A percentile compares a stretch with the other conserved stretches of the same genome.
Conservation (phyloP, 495 filamentous ascomycete species). For the Corynascus novoguineensis region DNA sequence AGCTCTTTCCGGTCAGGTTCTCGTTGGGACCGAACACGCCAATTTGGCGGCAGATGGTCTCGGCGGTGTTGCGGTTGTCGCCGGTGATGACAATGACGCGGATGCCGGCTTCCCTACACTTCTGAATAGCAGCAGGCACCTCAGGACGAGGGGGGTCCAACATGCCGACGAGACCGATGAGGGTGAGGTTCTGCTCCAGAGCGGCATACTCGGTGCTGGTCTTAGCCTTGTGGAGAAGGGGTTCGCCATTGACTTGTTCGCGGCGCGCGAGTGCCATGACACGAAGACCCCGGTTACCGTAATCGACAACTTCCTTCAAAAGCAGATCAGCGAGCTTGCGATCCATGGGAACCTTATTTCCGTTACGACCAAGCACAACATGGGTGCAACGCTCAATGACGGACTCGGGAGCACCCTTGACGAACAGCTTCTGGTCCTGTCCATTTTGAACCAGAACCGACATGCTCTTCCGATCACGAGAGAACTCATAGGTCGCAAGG, state of each 20-base stretch:
- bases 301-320: slow-evolving; percentile 73
- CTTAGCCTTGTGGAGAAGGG: slow-evolving; percentile 66
- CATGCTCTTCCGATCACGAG: slow-evolving; percentile 98
- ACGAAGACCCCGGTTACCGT: slow-evolving; percentile 86
- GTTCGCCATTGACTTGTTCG: slow-evolving; percentile 63
- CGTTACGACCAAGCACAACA: slow-evolving; percentile 66
- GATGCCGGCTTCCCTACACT: slow-evolving; percentile 89
- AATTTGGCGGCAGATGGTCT: slow-evolving; percentile 95
- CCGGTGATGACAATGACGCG: slow-evolving; percentile 97
- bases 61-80: slow-evolving; percentile 94
- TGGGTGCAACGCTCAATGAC: slow-evolving; percentile 87
- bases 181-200: slow-evolving; percentile 88
- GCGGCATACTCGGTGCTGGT: slow-evolving; percentile 76
- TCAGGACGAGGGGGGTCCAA: slow-evolving; percentile 96
- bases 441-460: slow-evolving; percentile 78
- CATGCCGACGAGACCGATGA: slow-evolving; percentile 93
- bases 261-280: slow-evolving; percentile 88
- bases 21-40: slow-evolving; percentile 83
- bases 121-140: slow-evolving; percentile 75
- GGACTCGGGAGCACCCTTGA: slow-evolving; percentile 95
- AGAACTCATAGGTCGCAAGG: slow-evolving; percentile 93
- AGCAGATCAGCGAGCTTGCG: slow-evolving; percentile 62
- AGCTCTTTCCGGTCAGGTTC: slow-evolving; percentile 86
- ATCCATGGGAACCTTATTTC: slow-evolving; percentile 64
- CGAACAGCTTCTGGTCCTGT: slow-evolving; percentile 70